phyloP scores from a whole-genome alignment of 345 rosid genomes.

The Melastoma malabathricum region DNA sequence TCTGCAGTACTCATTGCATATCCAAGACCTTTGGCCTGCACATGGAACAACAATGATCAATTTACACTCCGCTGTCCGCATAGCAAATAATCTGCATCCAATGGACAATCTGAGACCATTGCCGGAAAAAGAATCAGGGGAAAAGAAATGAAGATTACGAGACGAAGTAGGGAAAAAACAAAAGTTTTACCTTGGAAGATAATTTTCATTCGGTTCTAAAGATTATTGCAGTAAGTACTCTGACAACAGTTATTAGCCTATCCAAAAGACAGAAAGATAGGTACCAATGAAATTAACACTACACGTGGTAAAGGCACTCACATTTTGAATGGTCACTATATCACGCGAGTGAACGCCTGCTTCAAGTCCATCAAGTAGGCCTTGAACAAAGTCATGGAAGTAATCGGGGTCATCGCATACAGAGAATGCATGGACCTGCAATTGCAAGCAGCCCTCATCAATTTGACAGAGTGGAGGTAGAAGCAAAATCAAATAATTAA shows the following conservation, averaged over 20 bases:
- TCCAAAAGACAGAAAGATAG: neutral
- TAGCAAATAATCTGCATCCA: too few species aligned
- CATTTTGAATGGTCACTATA: constrained; percentile 53
- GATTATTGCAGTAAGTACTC: too few species aligned
- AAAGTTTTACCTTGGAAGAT: too few species aligned
- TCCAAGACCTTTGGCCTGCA: constrained; percentile 80
- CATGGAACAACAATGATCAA: neutral
- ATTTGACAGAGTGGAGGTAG: too few species aligned
- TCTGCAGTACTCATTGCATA: constrained; percentile 71
- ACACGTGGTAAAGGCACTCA: constrained; percentile 29
- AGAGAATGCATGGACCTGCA: constrained; percentile 84
- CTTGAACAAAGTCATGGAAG: constrained; percentile 78
- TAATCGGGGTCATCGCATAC: constrained; percentile 92
- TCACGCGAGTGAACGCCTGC: constrained; percentile 64
- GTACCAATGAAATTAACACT: neutral
- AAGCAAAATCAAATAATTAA: too few species aligned
- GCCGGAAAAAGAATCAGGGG: too few species aligned
- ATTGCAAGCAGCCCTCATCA: too few species aligned
- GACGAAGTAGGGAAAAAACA: too few species aligned
- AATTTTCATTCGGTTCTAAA: too few species aligned
- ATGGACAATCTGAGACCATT: too few species aligned
- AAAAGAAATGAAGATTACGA: too few species aligned
- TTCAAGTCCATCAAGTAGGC: constrained; percentile 60
- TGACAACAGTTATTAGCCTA: neutral
- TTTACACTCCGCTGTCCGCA: too few species aligned